Percentiles rank a stretch among this genome's conserved stretches.
These are phyloP conservation scores for Apiotrichum porosum DNA, from an alignment of 1,284 basidiomycete genomes.

Conservation along the genomic window DNA sequence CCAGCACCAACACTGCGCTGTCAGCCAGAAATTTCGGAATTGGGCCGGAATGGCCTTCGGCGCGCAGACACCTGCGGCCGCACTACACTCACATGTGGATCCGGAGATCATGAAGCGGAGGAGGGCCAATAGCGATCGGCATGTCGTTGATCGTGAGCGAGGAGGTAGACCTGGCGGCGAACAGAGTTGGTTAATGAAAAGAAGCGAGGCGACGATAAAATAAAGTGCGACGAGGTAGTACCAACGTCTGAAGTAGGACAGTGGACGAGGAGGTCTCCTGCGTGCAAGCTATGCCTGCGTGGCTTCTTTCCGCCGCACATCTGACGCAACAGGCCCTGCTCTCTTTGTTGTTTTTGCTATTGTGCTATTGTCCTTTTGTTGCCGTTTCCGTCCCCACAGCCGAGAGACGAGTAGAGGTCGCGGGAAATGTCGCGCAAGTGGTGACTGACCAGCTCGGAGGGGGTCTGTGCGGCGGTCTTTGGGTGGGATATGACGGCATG, in stretches of 20 bases:
- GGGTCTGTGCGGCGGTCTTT: too few relatives aligned
- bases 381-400: background rate
- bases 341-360: too few relatives aligned
- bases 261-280: background rate
- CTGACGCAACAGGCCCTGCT: background rate
- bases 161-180: background rate
- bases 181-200: background rate
- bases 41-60: background rate
- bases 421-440: background rate
- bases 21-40: background rate
- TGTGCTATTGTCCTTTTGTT: too few relatives aligned
- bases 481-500: too few relatives aligned
- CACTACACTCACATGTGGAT: conserved; percentile 18
- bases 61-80: background rate
- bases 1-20: conserved; percentile 11
- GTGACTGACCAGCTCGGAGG: too few relatives aligned
- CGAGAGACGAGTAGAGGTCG: background rate
- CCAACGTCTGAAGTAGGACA: background rate
- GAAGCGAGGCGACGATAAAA: background rate
- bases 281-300: background rate
- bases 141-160: background rate
- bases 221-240: background rate
- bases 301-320: too few relatives aligned
- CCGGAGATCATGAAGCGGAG: conserved; percentile 11
- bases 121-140: conserved; percentile 5